Evolutionary conservation across 345 rosid genomes (phyloP).

Genomic region (Hibiscus trionum): DNA sequence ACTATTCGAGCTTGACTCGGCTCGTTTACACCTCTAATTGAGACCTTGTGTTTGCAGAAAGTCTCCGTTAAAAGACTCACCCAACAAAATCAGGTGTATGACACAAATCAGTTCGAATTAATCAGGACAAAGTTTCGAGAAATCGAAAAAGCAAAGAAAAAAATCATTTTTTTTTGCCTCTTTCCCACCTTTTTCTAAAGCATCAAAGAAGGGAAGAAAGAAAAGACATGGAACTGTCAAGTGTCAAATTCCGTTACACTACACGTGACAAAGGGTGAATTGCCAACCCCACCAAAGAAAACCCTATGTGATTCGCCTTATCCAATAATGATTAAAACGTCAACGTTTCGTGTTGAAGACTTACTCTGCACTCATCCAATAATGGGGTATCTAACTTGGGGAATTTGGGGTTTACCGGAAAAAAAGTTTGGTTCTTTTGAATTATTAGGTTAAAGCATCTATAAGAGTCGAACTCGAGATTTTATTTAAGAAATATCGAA

Average conservation of each 20-base stretch:
- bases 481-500: too few species aligned
- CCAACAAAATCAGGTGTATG: too few species aligned
- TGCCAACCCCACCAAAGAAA: slow-evolving; percentile 5
- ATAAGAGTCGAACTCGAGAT: too few species aligned
- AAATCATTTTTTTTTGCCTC: too few species aligned
- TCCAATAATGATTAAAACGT: slow-evolving; percentile 23
- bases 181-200: neutral
- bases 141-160: too few species aligned
- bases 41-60: too few species aligned
- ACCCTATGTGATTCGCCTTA: slow-evolving; percentile 23
- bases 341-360: slow-evolving; percentile 24
- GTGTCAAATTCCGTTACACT: slow-evolving; percentile 18
- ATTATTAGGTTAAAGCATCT: neutral
- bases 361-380: slow-evolving; percentile 14
- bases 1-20: too few species aligned
- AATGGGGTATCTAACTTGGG: slow-evolving; percentile 25
- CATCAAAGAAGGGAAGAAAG: neutral
- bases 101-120: too few species aligned
- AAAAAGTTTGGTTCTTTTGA: slow-evolving; percentile 2
- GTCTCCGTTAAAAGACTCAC: too few species aligned
- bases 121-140: too few species aligned
- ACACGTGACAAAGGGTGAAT: slow-evolving; percentile 18
- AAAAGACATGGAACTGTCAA: slow-evolving; percentile 3
- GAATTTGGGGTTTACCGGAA: slow-evolving; percentile 16
- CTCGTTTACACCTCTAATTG: too few species aligned